A percentile compares a stretch with the other conserved stretches of the same genome.
Conservation (phyloP, 2,329 filamentous ascomycete species). For the Epichloe elymi region DNA sequence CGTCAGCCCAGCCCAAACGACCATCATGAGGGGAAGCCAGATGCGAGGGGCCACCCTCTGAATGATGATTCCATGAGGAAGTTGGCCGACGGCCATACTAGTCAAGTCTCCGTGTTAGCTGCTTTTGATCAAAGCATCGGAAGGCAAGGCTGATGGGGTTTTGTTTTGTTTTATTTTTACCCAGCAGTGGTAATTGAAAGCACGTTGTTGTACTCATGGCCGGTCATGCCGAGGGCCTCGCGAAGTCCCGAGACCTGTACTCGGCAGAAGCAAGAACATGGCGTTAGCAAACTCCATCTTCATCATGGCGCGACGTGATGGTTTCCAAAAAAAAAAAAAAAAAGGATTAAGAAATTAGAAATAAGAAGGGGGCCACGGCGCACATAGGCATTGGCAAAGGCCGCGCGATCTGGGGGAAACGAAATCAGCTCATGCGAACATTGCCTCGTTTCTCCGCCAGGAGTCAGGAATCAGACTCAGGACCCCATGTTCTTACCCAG, state of each 20-base stretch:
- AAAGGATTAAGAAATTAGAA: too few relatives aligned
- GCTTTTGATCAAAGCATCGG: not conserved
- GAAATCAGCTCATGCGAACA: constrained; percentile 31
- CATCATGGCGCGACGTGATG: not conserved
- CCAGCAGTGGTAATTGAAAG: not conserved
- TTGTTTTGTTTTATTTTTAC: not conserved
- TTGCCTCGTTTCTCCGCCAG: constrained; percentile 8
- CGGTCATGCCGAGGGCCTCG: not conserved
- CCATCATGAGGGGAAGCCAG: constrained; percentile 51
- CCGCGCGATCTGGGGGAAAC: not conserved
- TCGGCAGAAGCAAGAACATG: too few relatives aligned
- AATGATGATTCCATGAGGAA: constrained; percentile 48
- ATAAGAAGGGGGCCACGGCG: not conserved
- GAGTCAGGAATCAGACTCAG: constrained; percentile 5
- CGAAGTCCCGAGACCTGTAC: not conserved
- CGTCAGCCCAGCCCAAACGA: constrained; percentile 50
- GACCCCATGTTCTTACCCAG: constrained; percentile 20
- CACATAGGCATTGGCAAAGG: not conserved
- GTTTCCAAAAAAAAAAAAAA: too few relatives aligned
- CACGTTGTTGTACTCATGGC: not conserved
- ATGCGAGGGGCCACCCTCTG: constrained; percentile 50
- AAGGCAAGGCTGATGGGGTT: too few relatives aligned
- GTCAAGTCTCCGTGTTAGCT: not conserved
- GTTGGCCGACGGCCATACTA: constrained; percentile 35
- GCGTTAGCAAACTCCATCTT: constrained; percentile 31